Percentiles rank a stretch among this genome's conserved stretches.
phyloP scores from a whole-genome alignment of 208 protist genomes.

The Leptomonas pyrrhocoris region DNA sequence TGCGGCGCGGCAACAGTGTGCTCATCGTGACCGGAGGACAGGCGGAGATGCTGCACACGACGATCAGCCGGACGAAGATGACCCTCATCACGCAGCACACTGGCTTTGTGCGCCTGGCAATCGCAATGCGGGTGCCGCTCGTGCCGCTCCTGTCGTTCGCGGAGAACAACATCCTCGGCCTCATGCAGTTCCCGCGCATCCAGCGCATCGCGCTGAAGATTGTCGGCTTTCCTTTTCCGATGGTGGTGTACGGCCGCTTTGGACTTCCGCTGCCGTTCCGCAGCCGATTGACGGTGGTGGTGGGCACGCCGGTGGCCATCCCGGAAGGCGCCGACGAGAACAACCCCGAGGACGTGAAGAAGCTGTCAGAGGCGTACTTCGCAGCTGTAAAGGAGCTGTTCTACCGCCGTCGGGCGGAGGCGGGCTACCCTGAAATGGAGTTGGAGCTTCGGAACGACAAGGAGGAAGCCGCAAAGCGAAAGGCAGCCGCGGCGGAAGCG shows the following conservation, averaged over 20 bases:
- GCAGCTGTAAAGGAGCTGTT: slow-evolving; percentile 60
- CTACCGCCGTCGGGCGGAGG: slow-evolving; percentile 67
- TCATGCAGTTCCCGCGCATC: slow-evolving; percentile 66
- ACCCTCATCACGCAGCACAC: slow-evolving; percentile 77
- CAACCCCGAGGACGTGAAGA: slow-evolving; percentile 62
- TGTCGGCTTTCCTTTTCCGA: slow-evolving; percentile 85
- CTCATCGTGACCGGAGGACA: slow-evolving; percentile 88
- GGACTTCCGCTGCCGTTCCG: slow-evolving; percentile 68
- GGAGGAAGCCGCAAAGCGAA: slow-evolving; percentile 35
- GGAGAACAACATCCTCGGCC: slow-evolving; percentile 76
- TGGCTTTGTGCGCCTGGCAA: slow-evolving; percentile 79
- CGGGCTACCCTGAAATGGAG: slow-evolving; percentile 83
- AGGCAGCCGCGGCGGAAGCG: slow-evolving; percentile 13
- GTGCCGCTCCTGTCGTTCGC: slow-evolving; percentile 87
- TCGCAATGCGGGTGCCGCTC: slow-evolving; percentile 64
- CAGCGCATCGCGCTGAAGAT: slow-evolving; percentile 63
- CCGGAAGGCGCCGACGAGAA: slow-evolving; percentile 54
- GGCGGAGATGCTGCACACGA: slow-evolving; percentile 82
- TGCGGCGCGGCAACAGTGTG: slow-evolving; percentile 68
- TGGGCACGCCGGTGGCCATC: slow-evolving; percentile 65
- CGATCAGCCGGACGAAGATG: slow-evolving; percentile 48
- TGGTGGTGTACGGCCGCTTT: slow-evolving; percentile 74
- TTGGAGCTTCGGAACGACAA: slow-evolving; percentile 58
- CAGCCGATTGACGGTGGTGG: slow-evolving; percentile 69
- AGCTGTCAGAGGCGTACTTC: slow-evolving; percentile 67